Conservation (phyloP, 306 rosid genomes). For the Mimosa bimucronata region DNA sequence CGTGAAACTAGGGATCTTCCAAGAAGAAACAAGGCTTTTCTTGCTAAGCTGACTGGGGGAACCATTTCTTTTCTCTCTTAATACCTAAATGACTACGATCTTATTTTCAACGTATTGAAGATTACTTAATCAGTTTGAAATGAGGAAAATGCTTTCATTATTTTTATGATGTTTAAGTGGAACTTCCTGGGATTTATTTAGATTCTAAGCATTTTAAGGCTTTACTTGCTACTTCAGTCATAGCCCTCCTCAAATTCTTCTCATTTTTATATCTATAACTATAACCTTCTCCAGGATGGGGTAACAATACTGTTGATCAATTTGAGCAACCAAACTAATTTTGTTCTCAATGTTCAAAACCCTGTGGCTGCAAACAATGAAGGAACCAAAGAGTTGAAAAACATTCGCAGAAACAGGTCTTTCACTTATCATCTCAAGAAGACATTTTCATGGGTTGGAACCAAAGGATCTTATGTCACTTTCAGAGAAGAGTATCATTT, state of each 20-base stretch:
- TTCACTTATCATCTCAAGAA: constrained; percentile 57
- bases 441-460: constrained; percentile 82
- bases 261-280: constrained; percentile 16
- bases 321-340: constrained; percentile 76
- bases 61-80: not conserved
- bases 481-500: constrained; percentile 86
- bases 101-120: not conserved
- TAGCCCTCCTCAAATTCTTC: constrained; percentile 7
- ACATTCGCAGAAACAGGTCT: constrained; percentile 36
- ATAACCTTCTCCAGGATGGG: constrained; percentile 57
- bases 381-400: constrained; percentile 28
- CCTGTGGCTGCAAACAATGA: constrained; percentile 32
- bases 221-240: not conserved
- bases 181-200: constrained; percentile 6
- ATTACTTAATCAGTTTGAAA: not conserved
- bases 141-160: not conserved
- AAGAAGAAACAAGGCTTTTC: not conserved
- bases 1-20: not conserved
- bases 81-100: not conserved
- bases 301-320: constrained; percentile 77
- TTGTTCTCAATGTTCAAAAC: constrained; percentile 48
- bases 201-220: constrained; percentile 18
- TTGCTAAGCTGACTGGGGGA: not conserved
- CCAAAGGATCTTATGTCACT: constrained; percentile 57
- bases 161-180: not conserved